A percentile compares a stretch with the other conserved stretches of the same genome.
phyloP scores from a whole-genome alignment of 805 yeast genomes.

The Kluyveromyces aestuarii region DNA sequence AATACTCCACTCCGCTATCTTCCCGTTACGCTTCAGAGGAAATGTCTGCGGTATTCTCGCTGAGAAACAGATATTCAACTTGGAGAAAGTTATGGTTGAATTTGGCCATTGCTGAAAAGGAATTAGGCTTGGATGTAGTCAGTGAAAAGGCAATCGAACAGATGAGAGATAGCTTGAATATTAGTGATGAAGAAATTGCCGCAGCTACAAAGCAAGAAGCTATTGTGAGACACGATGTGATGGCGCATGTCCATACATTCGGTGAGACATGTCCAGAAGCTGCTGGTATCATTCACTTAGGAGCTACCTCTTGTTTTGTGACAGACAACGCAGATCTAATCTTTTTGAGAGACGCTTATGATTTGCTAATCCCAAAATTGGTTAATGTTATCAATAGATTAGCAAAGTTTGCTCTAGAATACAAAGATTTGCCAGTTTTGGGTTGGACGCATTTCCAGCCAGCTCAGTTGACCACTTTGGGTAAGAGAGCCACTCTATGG shows the following conservation, averaged over 20 bases:
- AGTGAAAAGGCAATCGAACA: slow-evolving; percentile 87
- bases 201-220: slow-evolving; percentile 91
- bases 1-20: slow-evolving; percentile 86
- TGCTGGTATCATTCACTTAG: slow-evolving; percentile 94
- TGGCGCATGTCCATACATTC: slow-evolving; percentile 97
- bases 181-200: slow-evolving; percentile 88
- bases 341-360: slow-evolving; percentile 93
- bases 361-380: slow-evolving; percentile 83
- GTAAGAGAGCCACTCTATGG: slow-evolving; percentile 97
- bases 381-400: slow-evolving; percentile 93
- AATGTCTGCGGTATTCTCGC: slow-evolving; percentile 88
- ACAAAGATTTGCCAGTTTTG: slow-evolving; percentile 92
- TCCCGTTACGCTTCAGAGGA: slow-evolving; percentile 97
- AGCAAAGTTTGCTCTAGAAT: slow-evolving; percentile 75
- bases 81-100: slow-evolving; percentile 98
- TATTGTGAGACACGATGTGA: slow-evolving; percentile 96
- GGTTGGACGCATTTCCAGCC: slow-evolving; percentile 99
- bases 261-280: slow-evolving; percentile 93
- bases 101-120: slow-evolving; percentile 91
- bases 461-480: slow-evolving; percentile 96
- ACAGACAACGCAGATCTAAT: slow-evolving; percentile 98
- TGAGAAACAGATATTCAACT: slow-evolving; percentile 90
- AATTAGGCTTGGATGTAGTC: slow-evolving; percentile 75
- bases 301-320: slow-evolving; percentile 96
- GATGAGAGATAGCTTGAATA: slow-evolving; percentile 66